Evolutionary conservation across 2,329 filamentous ascomycete genomes (phyloP).

Genomic region (Colletotrichum sp.): DNA sequence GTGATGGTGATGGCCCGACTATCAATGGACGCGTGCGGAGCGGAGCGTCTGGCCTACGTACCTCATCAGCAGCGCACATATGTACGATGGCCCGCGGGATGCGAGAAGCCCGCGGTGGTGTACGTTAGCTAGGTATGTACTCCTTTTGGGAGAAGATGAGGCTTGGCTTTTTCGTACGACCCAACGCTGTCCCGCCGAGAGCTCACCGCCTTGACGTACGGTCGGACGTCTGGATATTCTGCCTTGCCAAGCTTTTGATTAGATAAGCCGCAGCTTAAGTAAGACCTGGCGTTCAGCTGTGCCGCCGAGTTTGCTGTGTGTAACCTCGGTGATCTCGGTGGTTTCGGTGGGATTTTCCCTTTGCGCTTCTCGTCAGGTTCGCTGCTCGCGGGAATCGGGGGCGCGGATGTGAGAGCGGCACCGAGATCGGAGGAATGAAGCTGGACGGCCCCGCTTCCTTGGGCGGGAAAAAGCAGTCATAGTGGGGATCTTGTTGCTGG

Average conservation of each 20-base stretch:
- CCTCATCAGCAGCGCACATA: not conserved
- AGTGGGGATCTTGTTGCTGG: not conserved
- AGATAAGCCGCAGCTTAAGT: not conserved
- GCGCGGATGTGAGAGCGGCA: not conserved
- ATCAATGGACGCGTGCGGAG: not conserved
- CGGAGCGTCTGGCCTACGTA: not conserved
- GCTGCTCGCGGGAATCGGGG: slow-evolving; percentile 1
- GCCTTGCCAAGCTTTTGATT: not conserved
- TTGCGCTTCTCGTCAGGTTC: not conserved
- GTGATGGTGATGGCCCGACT: not conserved
- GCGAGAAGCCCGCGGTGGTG: not conserved
- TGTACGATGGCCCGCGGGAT: not conserved
- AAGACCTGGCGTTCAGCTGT: not conserved
- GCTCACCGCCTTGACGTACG: not conserved
- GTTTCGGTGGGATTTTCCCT: not conserved
- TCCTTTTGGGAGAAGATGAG: not conserved
- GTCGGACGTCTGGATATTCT: not conserved
- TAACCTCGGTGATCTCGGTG: not conserved
- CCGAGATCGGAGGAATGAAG: slow-evolving; percentile 10
- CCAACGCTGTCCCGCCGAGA: not conserved
- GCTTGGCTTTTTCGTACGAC: not conserved
- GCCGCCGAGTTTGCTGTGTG: not conserved
- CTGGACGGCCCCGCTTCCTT: not conserved
- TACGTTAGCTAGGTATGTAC: not conserved
- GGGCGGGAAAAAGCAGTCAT: not conserved